phyloP scores from a whole-genome alignment of 768 basidiomycete species.

The Rhodotorula taiwanensis region DNA sequence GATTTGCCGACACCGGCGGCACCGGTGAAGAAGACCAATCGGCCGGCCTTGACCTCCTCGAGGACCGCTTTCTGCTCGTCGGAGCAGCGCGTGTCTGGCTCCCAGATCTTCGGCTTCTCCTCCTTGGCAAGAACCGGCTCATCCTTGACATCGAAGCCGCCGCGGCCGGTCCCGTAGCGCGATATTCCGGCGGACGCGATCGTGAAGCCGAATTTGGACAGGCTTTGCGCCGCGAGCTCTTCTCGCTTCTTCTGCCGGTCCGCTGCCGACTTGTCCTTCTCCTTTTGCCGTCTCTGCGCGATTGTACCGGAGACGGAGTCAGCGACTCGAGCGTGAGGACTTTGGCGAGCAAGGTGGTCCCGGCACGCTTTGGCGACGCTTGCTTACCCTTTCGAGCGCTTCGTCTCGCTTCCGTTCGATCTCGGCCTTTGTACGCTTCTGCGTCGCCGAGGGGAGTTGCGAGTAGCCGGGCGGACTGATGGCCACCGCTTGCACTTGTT shows the following conservation, averaged over 20 bases:
- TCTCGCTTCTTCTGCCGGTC: slow-evolving; percentile 4
- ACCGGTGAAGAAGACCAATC: slow-evolving; percentile 54
- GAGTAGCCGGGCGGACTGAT: not conserved
- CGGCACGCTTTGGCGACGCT: too few species aligned
- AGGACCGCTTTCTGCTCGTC: slow-evolving; percentile 76
- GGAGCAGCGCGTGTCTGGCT: slow-evolving; percentile 22
- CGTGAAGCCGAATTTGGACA: slow-evolving; percentile 21
- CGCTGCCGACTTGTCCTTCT: not conserved
- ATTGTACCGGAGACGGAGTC: too few species aligned
- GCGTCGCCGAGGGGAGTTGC: not conserved
- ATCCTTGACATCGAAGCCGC: slow-evolving; percentile 1
- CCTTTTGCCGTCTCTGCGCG: slow-evolving; percentile 1
- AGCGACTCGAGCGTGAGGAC: too few species aligned
- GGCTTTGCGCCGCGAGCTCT: slow-evolving; percentile 5
- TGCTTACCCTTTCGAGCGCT: not conserved
- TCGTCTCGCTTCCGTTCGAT: slow-evolving; percentile 8
- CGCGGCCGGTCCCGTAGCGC: slow-evolving; percentile 23
- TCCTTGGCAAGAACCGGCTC: not conserved
- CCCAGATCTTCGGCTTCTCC: slow-evolving; percentile 8
- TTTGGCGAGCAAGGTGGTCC: too few species aligned
- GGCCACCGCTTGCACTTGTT: too few species aligned
- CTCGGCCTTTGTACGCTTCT: slow-evolving; percentile 2
- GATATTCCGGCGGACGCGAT: slow-evolving; percentile 12
- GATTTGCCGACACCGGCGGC: slow-evolving; percentile 44
- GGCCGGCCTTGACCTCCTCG: slow-evolving; percentile 54